A percentile compares a stretch with the other conserved stretches of the same genome.
Evolutionary conservation across 2,329 filamentous ascomycete species (phyloP).

Genomic region (Ampelomyces quisqualis): DNA sequence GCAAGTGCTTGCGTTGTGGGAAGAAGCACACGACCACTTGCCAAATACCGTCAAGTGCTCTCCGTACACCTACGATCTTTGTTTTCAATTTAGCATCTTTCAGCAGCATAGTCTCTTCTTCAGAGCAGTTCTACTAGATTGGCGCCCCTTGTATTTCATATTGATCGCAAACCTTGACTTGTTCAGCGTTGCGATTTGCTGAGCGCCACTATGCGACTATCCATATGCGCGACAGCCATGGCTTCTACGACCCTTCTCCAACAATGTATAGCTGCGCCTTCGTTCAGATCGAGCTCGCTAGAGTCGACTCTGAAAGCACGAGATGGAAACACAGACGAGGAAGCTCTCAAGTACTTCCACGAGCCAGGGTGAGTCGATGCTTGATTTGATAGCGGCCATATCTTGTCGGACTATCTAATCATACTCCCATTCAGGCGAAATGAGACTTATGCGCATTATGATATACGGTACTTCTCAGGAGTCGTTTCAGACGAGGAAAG

Average conservation of each 20-base stretch:
- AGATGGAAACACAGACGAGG: slow-evolving; percentile 5
- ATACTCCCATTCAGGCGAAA: slow-evolving; percentile 36
- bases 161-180: neutral
- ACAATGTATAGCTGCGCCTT: slow-evolving; percentile 24
- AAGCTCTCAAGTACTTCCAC: slow-evolving; percentile 43
- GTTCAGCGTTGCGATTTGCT: neutral
- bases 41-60: neutral
- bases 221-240: slow-evolving; percentile 22
- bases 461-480: slow-evolving; percentile 67
- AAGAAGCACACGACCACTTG: slow-evolving; percentile 11
- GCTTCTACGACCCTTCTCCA: slow-evolving; percentile 23
- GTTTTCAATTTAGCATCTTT: neutral
- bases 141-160: neutral
- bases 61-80: slow-evolving; percentile 1
- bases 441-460: slow-evolving; percentile 69
- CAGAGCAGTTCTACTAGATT: neutral
- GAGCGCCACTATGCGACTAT: slow-evolving; percentile 28
- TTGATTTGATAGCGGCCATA: neutral
- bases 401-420: neutral
- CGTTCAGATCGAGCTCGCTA: slow-evolving; percentile 1
- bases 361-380: slow-evolving; percentile 38
- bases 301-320: slow-evolving; percentile 1
- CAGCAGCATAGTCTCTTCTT: neutral
- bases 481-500: slow-evolving; percentile 66
- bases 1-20: neutral